phyloP scores from a whole-genome alignment of 2,329 filamentous ascomycete species.

The Exophiala sp. region DNA sequence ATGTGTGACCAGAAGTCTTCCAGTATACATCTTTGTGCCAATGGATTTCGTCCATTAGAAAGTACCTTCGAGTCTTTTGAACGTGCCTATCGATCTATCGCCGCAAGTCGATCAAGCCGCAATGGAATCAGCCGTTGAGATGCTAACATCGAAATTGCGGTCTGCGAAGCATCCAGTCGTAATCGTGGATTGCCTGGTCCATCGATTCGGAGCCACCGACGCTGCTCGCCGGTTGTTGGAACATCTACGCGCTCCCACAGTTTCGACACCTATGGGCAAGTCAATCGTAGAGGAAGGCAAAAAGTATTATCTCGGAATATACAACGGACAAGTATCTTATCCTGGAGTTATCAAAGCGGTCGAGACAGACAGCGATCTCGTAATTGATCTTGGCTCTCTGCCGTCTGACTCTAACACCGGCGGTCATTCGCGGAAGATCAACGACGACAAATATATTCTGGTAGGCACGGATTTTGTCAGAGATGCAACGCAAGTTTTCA shows the following conservation, averaged over 20 bases:
- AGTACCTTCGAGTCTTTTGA: background rate
- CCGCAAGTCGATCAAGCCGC: background rate
- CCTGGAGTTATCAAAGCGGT: slow-evolving; percentile 41
- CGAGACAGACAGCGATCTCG: slow-evolving; percentile 37
- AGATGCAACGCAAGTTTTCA: too few relatives aligned
- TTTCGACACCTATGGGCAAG: slow-evolving; percentile 1
- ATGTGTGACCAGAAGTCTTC: slow-evolving; percentile 16
- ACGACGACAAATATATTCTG: background rate
- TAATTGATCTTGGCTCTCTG: slow-evolving; percentile 41
- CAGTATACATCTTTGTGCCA: slow-evolving; percentile 23
- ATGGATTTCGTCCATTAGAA: slow-evolving; percentile 11
- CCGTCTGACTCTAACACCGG: slow-evolving; percentile 47
- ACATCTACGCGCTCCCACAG: background rate
- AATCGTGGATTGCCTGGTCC: background rate
- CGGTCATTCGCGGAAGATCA: background rate
- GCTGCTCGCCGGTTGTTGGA: background rate
- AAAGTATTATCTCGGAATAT: background rate
- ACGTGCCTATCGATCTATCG: background rate
- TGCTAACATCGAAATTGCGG: background rate
- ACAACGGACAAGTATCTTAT: slow-evolving; percentile 50
- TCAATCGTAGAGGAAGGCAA: background rate
- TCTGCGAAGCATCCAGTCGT: background rate
- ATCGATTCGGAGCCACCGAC: background rate
- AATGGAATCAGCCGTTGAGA: background rate
- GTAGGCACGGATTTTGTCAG: too few relatives aligned